A percentile compares a stretch with the other conserved stretches of the same genome.
Conservation (phyloP, 352 stramenopile genomes). For the Pythium pyrilobum region DNA sequence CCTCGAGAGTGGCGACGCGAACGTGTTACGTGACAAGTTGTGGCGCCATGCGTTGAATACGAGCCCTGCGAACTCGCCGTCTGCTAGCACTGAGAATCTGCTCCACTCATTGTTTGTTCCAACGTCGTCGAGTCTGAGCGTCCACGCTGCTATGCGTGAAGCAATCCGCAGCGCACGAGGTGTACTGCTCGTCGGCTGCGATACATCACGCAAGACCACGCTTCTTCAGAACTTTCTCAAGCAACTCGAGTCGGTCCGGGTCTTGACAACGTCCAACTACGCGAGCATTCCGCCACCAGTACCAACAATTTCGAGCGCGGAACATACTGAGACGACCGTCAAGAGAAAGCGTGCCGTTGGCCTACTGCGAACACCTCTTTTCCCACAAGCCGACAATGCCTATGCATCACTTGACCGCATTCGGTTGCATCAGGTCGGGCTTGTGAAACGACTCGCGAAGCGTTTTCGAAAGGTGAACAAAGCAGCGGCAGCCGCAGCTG, state of each 20-base stretch:
- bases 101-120: constrained; percentile 28
- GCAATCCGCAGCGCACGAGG: constrained; percentile 15
- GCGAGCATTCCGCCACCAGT: constrained; percentile 14
- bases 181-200: constrained; percentile 21
- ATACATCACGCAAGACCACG: constrained; percentile 21
- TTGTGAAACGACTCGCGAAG: constrained; percentile 19
- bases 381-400: neutral
- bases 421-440: constrained; percentile 24
- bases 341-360: constrained; percentile 16
- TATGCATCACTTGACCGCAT: constrained; percentile 23
- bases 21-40: constrained; percentile 19
- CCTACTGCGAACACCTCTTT: neutral
- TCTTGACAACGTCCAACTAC: constrained; percentile 22
- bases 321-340: neutral
- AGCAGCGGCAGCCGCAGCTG: constrained; percentile 9
- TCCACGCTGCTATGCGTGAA: constrained; percentile 28
- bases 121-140: constrained; percentile 19
- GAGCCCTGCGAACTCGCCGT: neutral
- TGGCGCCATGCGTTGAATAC: constrained; percentile 6
- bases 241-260: constrained; percentile 15
- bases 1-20: constrained; percentile 12
- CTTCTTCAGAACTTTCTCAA: constrained; percentile 25
- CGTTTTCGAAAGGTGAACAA: constrained; percentile 25
- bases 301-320: neutral
- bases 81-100: neutral